Evolutionary conservation across 495 filamentous ascomycete genomes (phyloP), one percentile per base, ranked within the genome.

Genomic region (Neurospora terricola): DNA sequence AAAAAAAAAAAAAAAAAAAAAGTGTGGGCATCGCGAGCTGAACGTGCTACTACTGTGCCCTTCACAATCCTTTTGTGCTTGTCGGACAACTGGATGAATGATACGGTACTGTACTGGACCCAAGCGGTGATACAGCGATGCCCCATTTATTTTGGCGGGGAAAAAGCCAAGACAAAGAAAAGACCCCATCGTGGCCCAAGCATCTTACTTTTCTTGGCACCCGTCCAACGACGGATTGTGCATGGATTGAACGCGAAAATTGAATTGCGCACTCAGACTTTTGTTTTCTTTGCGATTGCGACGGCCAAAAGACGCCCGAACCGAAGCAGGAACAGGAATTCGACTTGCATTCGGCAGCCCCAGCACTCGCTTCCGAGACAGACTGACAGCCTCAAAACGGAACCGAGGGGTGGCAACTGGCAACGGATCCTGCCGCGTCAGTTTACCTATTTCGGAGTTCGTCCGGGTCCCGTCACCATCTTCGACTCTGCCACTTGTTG

Each of bases 341-440:
- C 48, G 48, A 59, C 43, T 21, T 48, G 43, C 43, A 16, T 59
- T 30, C 23, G 48, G n/a, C 48, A 59, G 23, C 48, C 23, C 21
- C 48, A 59, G 48, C 23, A 59, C 48, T 48, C 18, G 40, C 43
- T 7, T 14, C n/a, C n/a, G 48, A 59, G 45, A 27, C 48, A 14
- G 11, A 27, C 45, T 27, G 21, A 48, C 45, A 54, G 21, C 21
- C n/a, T 54, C 45, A 10, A 23, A 48, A 23, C 45, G 45, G 45
- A 23, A 23, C 43, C n/a, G 9, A 23, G 10, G 43, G 43, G n/a
- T 48, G n/a, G 43, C 45, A 54, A 54, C 10, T 54, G 45, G 9
- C n/a, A 54, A 54, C 45, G 62, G 72, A 72, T 62, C 59, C 69
- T 73, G 72, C 69, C 74, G 69, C 72, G 40, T 43, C 27, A 37